Base-by-base conservation (phyloP, 805 yeast species). In the Torulaspora franciscae region DNA sequence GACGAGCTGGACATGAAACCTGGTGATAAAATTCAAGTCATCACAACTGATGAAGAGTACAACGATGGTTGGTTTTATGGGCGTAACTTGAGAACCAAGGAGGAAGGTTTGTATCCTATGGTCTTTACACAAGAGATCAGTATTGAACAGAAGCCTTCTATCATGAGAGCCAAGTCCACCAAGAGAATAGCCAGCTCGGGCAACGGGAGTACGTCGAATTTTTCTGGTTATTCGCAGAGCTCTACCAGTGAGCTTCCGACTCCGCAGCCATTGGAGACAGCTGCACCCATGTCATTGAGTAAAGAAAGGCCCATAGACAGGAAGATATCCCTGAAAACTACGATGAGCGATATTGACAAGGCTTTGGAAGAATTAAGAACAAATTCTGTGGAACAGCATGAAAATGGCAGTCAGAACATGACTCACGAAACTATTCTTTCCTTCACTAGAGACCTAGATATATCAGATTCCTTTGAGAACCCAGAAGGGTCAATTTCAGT, bases 41-140 rank as follows among this genome's bases (percentile, higher is more conserved):
- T 93, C 17, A 87, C 95, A 35, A 96, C 89, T 65, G 99, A 93
- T 66, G 77, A 83, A 50, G 96, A 87, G 59, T 93, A 85, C 65
- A 85, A 86, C 56, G 98, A 93, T 65, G 97, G 98, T 13, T 93
- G 99, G 99, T 93, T 83, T 61, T 84, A 86, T 75, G 96, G 96
- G 3, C 81, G 79, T 48, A 90, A 90, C 55, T 60, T 87, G 40
- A 59, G 76, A 40, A 81, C 91, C 0, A 77, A 79, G 43, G 75
- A 77, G 42, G 91, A 87, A 9, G 99, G 99, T 0, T 69, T 91
- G 33, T 93, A 89, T 59, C 99, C 99, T 10, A 85, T 85, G 53
- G 80, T 88, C 3, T 91, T 91, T 64, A 90, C 97, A 1, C 82
- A 82, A 54, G 61, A 76, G 7, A 65, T 69, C 4, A 68, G 65